Percentiles rank a stretch among this genome's conserved stretches.
Conservation (phyloP, 768 basidiomycete genomes). For the Lentinus brumalis region DNA sequence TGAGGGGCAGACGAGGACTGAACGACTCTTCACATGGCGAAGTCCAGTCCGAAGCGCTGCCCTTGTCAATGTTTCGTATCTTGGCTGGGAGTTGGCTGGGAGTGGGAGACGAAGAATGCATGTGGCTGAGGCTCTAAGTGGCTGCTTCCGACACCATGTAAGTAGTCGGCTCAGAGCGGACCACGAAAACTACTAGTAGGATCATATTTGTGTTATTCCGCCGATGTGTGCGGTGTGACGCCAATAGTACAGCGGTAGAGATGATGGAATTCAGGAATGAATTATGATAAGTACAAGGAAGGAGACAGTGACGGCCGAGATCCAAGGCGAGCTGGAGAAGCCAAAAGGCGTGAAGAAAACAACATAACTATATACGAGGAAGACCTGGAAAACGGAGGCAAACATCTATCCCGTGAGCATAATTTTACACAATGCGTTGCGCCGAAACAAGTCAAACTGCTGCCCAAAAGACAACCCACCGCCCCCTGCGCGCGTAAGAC, state of each 20-base stretch:
- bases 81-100: too few relatives aligned
- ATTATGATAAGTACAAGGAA: neutral
- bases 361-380: conserved; percentile 27
- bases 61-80: too few relatives aligned
- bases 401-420: conserved; percentile 35
- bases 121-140: too few relatives aligned
- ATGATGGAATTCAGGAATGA: neutral
- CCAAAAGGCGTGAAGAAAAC: conserved; percentile 2
- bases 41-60: too few relatives aligned
- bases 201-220: too few relatives aligned
- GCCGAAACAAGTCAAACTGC: neutral
- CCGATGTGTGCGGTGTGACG: too few relatives aligned
- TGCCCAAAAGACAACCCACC: conserved; percentile 1
- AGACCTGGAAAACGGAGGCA: conserved; percentile 31
- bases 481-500: conserved; percentile 1
- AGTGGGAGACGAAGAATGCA: too few relatives aligned
- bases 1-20: too few relatives aligned
- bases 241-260: neutral
- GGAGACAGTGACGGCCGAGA: neutral
- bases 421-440: conserved; percentile 26
- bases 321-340: conserved; percentile 9
- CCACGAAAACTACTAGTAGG: too few relatives aligned
- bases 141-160: too few relatives aligned
- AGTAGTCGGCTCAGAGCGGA: too few relatives aligned
- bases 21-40: too few relatives aligned